Evolutionary conservation across 2,329 filamentous ascomycete genomes (phyloP).

Genomic region (Colletotrichum plurivorum): DNA sequence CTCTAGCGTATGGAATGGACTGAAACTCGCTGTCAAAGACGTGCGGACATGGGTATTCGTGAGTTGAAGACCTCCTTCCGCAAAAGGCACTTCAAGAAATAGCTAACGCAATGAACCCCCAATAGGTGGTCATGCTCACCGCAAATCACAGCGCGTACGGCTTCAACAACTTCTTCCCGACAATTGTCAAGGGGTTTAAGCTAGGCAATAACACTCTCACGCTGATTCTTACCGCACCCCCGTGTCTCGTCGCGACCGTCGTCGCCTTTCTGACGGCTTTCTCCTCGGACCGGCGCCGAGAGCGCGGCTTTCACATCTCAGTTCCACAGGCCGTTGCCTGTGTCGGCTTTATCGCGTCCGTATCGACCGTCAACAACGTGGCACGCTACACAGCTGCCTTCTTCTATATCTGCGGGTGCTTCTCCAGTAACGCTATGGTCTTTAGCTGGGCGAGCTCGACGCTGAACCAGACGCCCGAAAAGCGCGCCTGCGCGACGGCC

Average conservation of each 20-base stretch:
- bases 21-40: slow-evolving; percentile 43
- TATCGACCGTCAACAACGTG: slow-evolving; percentile 65
- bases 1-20: slow-evolving; percentile 37
- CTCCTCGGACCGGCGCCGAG: slow-evolving; percentile 40
- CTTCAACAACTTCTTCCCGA: slow-evolving; percentile 46
- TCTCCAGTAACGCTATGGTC: slow-evolving; percentile 48
- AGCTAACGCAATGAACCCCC: not conserved
- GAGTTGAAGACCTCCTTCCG: not conserved
- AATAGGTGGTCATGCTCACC: slow-evolving; percentile 39
- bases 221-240: slow-evolving; percentile 47
- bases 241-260: slow-evolving; percentile 42
- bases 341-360: slow-evolving; percentile 71
- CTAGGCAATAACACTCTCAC: slow-evolving; percentile 46
- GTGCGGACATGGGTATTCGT: slow-evolving; percentile 45
- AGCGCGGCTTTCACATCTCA: slow-evolving; percentile 43
- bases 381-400: slow-evolving; percentile 61
- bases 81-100: not conserved
- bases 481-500: slow-evolving; percentile 51
- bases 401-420: slow-evolving; percentile 47
- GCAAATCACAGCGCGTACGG: slow-evolving; percentile 44
- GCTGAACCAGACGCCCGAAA: slow-evolving; percentile 53
- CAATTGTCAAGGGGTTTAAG: slow-evolving; percentile 50
- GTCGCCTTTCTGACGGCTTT: slow-evolving; percentile 36
- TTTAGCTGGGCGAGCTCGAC: slow-evolving; percentile 52
- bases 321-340: slow-evolving; percentile 58